A percentile compares a stretch with the other conserved stretches of the same genome.
Evolutionary conservation across 192 early-diverging fungal species (phyloP).

Genomic region (Coemansia sp.): DNA sequence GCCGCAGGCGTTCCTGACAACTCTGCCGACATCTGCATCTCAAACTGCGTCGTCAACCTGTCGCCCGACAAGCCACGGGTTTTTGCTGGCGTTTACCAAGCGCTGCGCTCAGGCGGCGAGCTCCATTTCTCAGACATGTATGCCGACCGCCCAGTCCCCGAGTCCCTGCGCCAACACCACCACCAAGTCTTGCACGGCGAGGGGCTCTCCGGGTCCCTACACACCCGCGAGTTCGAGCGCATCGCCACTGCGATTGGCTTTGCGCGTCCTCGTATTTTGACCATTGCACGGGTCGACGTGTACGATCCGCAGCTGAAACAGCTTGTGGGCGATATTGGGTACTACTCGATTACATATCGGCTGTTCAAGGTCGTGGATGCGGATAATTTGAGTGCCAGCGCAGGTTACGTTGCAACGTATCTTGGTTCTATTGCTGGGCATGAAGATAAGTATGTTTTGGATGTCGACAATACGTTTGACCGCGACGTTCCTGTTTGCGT

Average conservation of each 20-base stretch:
- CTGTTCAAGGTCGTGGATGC: constrained; percentile 32
- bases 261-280: constrained; percentile 5
- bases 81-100: constrained; percentile 33
- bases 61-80: constrained; percentile 48
- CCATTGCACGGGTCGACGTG: constrained; percentile 11
- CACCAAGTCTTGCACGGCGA: constrained; percentile 40
- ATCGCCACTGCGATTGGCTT: constrained; percentile 34
- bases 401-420: constrained; percentile 5
- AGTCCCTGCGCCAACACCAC: constrained; percentile 16
- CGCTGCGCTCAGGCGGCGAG: constrained; percentile 40
- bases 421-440: constrained; percentile 14
- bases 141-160: constrained; percentile 37
- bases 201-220: constrained; percentile 39
- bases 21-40: constrained; percentile 49
- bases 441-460: constrained; percentile 12
- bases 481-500: not conserved
- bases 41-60: constrained; percentile 51
- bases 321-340: constrained; percentile 33
- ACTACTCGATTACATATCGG: constrained; percentile 41
- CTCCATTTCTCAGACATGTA: constrained; percentile 51
- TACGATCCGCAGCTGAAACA: constrained; percentile 28
- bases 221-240: constrained; percentile 41
- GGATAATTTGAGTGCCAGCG: not conserved
- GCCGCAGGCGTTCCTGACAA: constrained; percentile 11
- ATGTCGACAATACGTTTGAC: constrained; percentile 12